Evolutionary conservation across 2,329 filamentous ascomycete species (phyloP).

Genomic region (Kalaharituber pfeilii): DNA sequence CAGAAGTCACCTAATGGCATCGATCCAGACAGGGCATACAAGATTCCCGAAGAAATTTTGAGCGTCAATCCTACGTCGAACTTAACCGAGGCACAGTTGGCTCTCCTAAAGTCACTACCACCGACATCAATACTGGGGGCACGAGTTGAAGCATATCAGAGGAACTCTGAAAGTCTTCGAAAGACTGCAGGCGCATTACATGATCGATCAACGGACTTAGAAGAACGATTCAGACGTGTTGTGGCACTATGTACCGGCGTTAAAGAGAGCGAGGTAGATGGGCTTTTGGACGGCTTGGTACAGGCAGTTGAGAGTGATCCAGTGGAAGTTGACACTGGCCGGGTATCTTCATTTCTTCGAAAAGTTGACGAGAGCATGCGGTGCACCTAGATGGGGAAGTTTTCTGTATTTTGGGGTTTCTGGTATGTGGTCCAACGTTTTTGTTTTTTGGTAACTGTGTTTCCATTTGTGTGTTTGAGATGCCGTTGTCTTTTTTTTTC

Average conservation of each 20-base stretch:
- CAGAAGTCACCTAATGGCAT: not conserved
- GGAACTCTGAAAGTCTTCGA: constrained; percentile 49
- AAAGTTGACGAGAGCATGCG: constrained; percentile 47
- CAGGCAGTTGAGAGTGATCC: constrained; percentile 80
- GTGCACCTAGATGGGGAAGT: not conserved
- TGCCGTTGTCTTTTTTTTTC: not conserved
- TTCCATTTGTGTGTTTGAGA: not conserved
- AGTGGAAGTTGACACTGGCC: constrained; percentile 54
- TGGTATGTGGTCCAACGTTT: not conserved
- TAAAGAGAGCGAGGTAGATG: constrained; percentile 60
- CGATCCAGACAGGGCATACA: constrained; percentile 14
- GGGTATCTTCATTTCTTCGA: constrained; percentile 62
- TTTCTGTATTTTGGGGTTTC: not conserved
- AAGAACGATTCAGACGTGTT: constrained; percentile 73
- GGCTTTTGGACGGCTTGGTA: constrained; percentile 58
- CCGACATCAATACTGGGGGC: constrained; percentile 45
- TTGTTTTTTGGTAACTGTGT: not conserved
- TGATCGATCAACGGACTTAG: constrained; percentile 64
- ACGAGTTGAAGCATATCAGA: constrained; percentile 50
- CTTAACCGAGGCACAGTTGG: constrained; percentile 11
- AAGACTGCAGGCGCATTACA: constrained; percentile 54
- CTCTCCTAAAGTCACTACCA: constrained; percentile 38
- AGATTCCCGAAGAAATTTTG: constrained; percentile 21
- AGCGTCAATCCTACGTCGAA: constrained; percentile 33
- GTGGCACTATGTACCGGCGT: constrained; percentile 75